These are phyloP conservation scores for Claviceps quebecensis DNA, from an alignment of 2,329 filamentous ascomycete genomes.

Conservation along the genomic window DNA sequence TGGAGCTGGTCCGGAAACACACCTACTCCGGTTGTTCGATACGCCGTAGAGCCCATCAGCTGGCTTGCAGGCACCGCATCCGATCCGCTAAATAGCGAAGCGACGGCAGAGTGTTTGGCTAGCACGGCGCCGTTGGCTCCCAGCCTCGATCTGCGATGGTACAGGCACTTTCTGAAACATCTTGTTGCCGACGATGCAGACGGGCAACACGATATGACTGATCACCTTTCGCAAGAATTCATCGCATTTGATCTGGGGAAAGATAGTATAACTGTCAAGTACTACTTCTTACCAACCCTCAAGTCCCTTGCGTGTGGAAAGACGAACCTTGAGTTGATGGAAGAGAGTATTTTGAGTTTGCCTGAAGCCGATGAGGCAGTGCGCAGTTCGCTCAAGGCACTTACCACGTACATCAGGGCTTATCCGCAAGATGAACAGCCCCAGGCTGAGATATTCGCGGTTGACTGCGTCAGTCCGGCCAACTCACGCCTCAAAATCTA, in stretches of 20 bases:
- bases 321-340: not conserved
- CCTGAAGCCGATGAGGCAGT: not conserved
- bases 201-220: not conserved
- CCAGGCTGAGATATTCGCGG: constrained; percentile 16
- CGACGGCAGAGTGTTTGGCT: not conserved
- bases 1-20: constrained; percentile 19
- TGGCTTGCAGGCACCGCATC: constrained; percentile 12
- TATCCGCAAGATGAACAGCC: not conserved
- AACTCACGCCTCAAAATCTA: constrained; percentile 24
- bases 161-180: not conserved
- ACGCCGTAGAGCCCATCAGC: constrained; percentile 19
- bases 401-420: not conserved
- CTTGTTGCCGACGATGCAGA: not conserved
- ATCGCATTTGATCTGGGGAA: not conserved
- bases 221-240: not conserved
- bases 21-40: constrained; percentile 15
- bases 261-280: not conserved
- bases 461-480: constrained; percentile 16
- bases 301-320: not conserved
- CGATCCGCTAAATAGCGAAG: constrained; percentile 10
- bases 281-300: not conserved
- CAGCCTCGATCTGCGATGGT: not conserved
- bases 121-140: not conserved
- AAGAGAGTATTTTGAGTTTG: not conserved
- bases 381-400: constrained; percentile 1